A percentile compares a stretch with the other conserved stretches of the same genome.
Evolutionary conservation across 768 basidiomycete species (phyloP).

Genomic region (Rhodotorula paludigena): DNA sequence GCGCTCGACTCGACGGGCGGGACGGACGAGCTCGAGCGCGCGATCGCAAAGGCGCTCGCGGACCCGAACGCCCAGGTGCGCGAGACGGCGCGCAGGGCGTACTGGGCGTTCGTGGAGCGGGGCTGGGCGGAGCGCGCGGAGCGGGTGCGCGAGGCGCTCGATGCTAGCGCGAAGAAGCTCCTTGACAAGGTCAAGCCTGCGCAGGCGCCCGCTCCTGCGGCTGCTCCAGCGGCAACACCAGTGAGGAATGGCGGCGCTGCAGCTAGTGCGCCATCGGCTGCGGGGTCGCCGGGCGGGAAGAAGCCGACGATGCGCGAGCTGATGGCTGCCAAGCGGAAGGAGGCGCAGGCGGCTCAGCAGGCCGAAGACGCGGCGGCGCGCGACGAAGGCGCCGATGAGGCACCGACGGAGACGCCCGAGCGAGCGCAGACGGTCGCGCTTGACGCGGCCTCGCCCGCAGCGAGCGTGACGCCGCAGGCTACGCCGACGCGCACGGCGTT

Average conservation of each 20-base stretch:
- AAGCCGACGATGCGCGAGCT: conserved; percentile 25
- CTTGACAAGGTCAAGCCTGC: conserved; percentile 62
- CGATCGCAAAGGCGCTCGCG: conserved; percentile 63
- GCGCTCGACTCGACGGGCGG: conserved; percentile 65
- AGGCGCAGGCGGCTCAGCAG: conserved; percentile 7
- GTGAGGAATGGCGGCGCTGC: too few species aligned
- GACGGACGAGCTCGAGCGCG: conserved; percentile 67
- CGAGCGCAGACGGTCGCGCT: background rate
- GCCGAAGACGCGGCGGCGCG: background rate
- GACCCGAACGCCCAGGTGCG: conserved; percentile 77
- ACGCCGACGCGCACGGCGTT: background rate
- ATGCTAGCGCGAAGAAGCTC: conserved; percentile 66
- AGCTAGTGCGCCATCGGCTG: too few species aligned
- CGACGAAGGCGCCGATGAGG: conserved; percentile 1
- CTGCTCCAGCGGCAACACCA: background rate
- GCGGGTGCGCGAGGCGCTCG: conserved; percentile 62
- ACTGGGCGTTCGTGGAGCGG: conserved; percentile 67
- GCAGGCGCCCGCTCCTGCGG: background rate
- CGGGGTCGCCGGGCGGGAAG: conserved; percentile 4
- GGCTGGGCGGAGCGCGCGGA: conserved; percentile 66
- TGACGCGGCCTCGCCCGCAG: too few species aligned
- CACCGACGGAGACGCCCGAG: background rate
- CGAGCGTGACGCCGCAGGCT: background rate
- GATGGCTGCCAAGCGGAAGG: conserved; percentile 22
- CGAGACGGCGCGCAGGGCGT: conserved; percentile 65